Evolutionary conservation across 1,284 basidiomycete species (phyloP), one percentile per base, ranked within the genome.

Genomic region (Singerocomus inundabilis): DNA sequence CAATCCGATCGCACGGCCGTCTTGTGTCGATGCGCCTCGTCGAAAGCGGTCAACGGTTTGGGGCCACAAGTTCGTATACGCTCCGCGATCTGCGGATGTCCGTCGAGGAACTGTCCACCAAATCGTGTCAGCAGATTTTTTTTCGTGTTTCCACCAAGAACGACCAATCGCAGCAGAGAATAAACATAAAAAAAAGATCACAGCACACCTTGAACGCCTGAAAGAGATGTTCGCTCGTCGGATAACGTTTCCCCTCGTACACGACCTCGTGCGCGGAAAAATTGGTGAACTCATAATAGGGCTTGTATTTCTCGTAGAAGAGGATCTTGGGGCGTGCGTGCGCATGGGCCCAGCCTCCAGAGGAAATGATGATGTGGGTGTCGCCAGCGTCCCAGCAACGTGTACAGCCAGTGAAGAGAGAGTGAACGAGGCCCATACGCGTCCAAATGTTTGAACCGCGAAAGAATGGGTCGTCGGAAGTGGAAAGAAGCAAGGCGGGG

Each of bases 171-270:
- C n/a, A n/a, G n/a, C n/a, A 34, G 5, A n/a, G 6, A 12, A 12
- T 4, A 10, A 28, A 12, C 6, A 16, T 26, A 9, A 13, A 15
- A 13, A 9, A 11, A 10, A 28, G 4, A 9, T 29, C 15, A 18
- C 32, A n/a, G 21, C 55, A 24, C 49, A 81, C 82, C 65, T 84
- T 84, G 70, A 83, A 79, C 0, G 82, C 81, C 55, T 84, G 82
- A 57, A 84, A 84, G n/a, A 84, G 72, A 60, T 85, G 82, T 57
- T 84, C 82, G 62, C 80, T 81, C 6, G 82, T 85, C 0, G 82
- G 81, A 55, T 83, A 85, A 39, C 64, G 69, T 57, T 79, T 80
- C 7, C 77, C 76, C 10, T 79, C 71, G 57, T 80, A 81, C 10
- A 72, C 61, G 5, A 85, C 78, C n/a, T 77, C 71, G 61, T 84